Evolutionary conservation across 169 alveolate species (phyloP).

Genomic region (Eimeria acervulina): DNA sequence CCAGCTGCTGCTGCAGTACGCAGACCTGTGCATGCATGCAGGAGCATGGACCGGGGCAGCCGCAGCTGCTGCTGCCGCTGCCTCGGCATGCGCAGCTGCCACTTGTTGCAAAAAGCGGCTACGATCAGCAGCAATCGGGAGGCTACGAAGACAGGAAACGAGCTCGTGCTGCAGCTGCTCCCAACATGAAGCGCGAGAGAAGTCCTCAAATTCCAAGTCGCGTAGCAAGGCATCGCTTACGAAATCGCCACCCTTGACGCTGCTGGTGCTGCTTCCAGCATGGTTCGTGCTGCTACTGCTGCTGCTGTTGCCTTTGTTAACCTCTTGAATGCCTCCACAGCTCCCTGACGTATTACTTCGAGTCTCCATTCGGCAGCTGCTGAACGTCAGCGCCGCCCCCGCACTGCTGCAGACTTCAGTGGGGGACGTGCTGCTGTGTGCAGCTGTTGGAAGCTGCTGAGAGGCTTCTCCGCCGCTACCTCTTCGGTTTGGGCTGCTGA

Average conservation of each 20-base stretch:
- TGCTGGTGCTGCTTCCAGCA: background rate
- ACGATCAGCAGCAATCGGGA: constrained; percentile 29
- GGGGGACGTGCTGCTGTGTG: too few relatives aligned
- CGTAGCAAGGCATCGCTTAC: constrained; percentile 51
- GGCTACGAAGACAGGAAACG: background rate
- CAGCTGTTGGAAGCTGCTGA: background rate
- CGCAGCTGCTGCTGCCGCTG: constrained; percentile 12
- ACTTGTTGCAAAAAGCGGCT: constrained; percentile 29
- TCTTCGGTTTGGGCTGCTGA: background rate
- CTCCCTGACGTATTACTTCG: background rate
- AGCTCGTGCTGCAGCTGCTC: constrained; percentile 36
- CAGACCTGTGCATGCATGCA: background rate
- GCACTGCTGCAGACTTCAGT: background rate
- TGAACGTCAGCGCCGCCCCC: background rate
- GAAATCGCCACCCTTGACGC: background rate
- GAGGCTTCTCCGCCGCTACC: too few relatives aligned
- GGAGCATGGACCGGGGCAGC: background rate
- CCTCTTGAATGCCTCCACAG: too few relatives aligned
- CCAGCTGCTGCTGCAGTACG: constrained; percentile 31
- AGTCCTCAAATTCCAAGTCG: constrained; percentile 41
- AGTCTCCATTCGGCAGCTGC: background rate
- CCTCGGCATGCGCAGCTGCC: background rate
- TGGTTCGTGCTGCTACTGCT: background rate
- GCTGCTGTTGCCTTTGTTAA: background rate
- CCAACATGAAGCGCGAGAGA: constrained; percentile 57